These are phyloP conservation scores for Clonostachys solani DNA, from an alignment of 2,329 filamentous ascomycete species.

Conservation along the genomic window DNA sequence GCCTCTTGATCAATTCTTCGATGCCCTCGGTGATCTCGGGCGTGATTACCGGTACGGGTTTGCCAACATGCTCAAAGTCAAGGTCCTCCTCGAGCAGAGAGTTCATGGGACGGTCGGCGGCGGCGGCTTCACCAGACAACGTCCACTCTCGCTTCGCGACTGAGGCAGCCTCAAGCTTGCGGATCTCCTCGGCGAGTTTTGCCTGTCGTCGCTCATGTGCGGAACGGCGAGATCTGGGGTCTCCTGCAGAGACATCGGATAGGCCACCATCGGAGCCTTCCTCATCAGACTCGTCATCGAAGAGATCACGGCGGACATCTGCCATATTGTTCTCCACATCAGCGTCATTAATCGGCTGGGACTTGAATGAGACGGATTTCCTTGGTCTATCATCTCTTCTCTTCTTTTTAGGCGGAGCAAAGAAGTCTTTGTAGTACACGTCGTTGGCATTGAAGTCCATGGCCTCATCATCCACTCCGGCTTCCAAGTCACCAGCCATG, in stretches of 20 bases:
- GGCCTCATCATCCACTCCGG: conserved; percentile 50
- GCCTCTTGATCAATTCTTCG: conserved; percentile 88
- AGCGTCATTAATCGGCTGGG: conserved; percentile 47
- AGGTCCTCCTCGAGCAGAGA: conserved; percentile 92
- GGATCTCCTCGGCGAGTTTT: conserved; percentile 84
- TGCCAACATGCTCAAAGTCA: conserved; percentile 92
- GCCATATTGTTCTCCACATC: conserved; percentile 82
- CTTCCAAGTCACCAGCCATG: conserved; percentile 21
- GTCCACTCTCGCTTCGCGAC: conserved; percentile 91
- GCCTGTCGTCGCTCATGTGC: conserved; percentile 84
- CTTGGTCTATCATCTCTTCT: conserved; percentile 42
- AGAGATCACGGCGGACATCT: conserved; percentile 83
- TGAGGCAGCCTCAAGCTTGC: conserved; percentile 82
- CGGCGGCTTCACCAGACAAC: conserved; percentile 80
- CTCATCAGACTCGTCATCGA: conserved; percentile 69
- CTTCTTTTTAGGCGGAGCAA: conserved; percentile 79
- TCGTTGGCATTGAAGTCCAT: conserved; percentile 75
- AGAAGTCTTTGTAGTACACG: conserved; percentile 90
- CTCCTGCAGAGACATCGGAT: conserved; percentile 62
- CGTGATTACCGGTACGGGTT: conserved; percentile 91
- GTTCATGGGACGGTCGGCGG: conserved; percentile 78
- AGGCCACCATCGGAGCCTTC: conserved; percentile 63
- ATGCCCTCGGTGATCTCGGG: conserved; percentile 87
- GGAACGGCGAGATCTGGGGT: conserved; percentile 71
- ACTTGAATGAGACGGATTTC: conserved; percentile 29